Base-by-base conservation (phyloP, 2,329 filamentous ascomycete genomes). In the Diaporthe caulivora region DNA sequence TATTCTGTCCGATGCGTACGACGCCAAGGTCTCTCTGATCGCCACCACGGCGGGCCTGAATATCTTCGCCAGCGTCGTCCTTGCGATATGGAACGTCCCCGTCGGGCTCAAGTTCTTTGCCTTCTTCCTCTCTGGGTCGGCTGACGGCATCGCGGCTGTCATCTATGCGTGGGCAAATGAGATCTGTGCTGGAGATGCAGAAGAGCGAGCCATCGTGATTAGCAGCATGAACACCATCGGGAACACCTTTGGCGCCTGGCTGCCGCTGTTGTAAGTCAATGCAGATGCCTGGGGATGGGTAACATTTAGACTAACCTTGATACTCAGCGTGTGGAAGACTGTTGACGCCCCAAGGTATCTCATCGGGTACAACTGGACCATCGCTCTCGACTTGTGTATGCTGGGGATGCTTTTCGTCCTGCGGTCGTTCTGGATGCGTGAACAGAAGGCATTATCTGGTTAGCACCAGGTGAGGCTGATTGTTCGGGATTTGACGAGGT, bases 161-260 rank as follows among this genome's bases (percentile, higher is more conserved):
- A 76, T 75, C 40, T 78, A 80, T 60, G 80, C 80, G 3, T 82
- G 81, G 81, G 81, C 79, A 0, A 80, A 80, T 49, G 81, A 82
- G 65, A 76, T 81, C 37, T 81, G 80, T 31, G 78, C 78, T 6
- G 79, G 77, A 1, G 77, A 82, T 51, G 79, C 79, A 2, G 80
- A 81, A 64, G 80, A 82, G 58, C 74, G 80, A 18, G 81, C 81
- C 10, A 70, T 82, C 9, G 78, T 81, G 4, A 79, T 80, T 29
- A 79, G 77, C 51, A 80, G 77, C 70, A 81, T 82, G 80, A 81
- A 81, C 60, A 79, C 79, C 4, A 71, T 82, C 3, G 78, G 80
- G 42, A 81, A 81, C 42, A 80, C 78, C 1, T 76, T 78, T 17
- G 77, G 79, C 24, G 79, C 80, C 2, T 82, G 79, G 74, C 74